Evolutionary conservation across 345 rosid genomes (phyloP), one percentile per base, ranked within the genome.

Genomic region (Raphanus raphanistrum): DNA sequence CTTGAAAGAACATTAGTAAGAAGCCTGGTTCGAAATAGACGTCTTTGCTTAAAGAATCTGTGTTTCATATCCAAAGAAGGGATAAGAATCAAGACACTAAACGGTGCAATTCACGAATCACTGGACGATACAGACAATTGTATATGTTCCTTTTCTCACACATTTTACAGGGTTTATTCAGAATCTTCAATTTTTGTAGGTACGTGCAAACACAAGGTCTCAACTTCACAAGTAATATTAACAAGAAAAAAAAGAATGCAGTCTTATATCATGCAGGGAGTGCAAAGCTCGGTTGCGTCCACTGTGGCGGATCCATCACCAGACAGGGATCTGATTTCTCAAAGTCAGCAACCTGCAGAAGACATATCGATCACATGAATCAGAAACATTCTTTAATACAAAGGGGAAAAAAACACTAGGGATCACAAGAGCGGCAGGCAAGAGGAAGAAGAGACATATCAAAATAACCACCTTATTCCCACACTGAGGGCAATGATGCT

Each of bases 401-500:
- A 58, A 2, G 4, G 28, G 17, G 21, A 16, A 17, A 8, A 55
- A 16, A 17, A n/a, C n/a, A n/a, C 12, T 3, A 2, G 0, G 36
- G 25, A 48, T 13, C 63, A 63, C 8, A 38, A 21, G 59, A 70
- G 25, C 21, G 25, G 29, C 1, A 62, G 32, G 57, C 58, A 50
- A 76, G 12, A 32, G 60, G 52, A 27, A 71, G 60, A 60, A 21
- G 21, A 21, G 21, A 28, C 11, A 35, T 17, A 61, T n/a, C 7
- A 2, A 28, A 48, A 48, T 13, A 67, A 76, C 48, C 32, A 87
- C 98, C 89, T 90, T 88, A 69, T 87, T 84, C 8, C 76, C 83
- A 86, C 99, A 95, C 72, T 78, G 76, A 9, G 96, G 98, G 82
- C 99, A 95, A 71, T 90, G 82, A 78, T 95, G 99, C 80, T 92